A percentile compares a stretch with the other conserved stretches of the same genome.
Conservation (phyloP, 2,329 filamentous ascomycete genomes). For the Fusarium xylarioides region DNA sequence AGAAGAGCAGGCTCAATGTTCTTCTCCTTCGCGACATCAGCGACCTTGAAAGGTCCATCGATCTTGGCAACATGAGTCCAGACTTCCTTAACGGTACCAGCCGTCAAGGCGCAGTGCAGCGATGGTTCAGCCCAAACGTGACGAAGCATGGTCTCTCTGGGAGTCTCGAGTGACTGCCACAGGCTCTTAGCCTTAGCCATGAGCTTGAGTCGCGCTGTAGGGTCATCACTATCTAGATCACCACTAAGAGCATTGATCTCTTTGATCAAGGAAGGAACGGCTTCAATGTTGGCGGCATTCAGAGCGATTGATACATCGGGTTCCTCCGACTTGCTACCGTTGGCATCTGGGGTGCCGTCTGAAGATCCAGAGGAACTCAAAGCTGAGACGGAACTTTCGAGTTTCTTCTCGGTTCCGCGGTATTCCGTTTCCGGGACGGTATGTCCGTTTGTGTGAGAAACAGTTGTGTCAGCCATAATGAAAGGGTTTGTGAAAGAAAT, state of each 20-base stretch:
- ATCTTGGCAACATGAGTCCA: slow-evolving; percentile 48
- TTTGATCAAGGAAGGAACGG: slow-evolving; percentile 20
- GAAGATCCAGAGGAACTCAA: not conserved
- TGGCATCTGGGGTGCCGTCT: not conserved
- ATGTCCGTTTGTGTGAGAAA: not conserved
- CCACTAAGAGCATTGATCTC: slow-evolving; percentile 12
- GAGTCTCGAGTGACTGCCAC: slow-evolving; percentile 53
- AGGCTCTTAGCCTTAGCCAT: slow-evolving; percentile 47
- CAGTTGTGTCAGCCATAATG: not conserved
- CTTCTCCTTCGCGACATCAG: slow-evolving; percentile 43
- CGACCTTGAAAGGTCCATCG: slow-evolving; percentile 43
- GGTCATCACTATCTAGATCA: not conserved
- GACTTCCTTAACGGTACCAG: slow-evolving; percentile 49
- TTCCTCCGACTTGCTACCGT: not conserved
- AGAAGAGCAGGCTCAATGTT: slow-evolving; percentile 12
- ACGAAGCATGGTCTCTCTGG: slow-evolving; percentile 58
- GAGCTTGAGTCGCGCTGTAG: slow-evolving; percentile 43
- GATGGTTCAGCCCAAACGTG: slow-evolving; percentile 55
- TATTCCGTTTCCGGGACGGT: not conserved
- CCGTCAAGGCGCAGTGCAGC: slow-evolving; percentile 39
- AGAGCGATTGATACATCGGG: slow-evolving; percentile 20
- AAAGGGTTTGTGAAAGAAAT: not conserved
- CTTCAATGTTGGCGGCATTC: slow-evolving; percentile 13
- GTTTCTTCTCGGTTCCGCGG: not conserved
- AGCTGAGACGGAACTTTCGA: not conserved